Percentiles rank a stretch among this genome's conserved stretches.
Conservation (phyloP, 768 basidiomycete species). For the Hemileccinum rubropunctum region DNA sequence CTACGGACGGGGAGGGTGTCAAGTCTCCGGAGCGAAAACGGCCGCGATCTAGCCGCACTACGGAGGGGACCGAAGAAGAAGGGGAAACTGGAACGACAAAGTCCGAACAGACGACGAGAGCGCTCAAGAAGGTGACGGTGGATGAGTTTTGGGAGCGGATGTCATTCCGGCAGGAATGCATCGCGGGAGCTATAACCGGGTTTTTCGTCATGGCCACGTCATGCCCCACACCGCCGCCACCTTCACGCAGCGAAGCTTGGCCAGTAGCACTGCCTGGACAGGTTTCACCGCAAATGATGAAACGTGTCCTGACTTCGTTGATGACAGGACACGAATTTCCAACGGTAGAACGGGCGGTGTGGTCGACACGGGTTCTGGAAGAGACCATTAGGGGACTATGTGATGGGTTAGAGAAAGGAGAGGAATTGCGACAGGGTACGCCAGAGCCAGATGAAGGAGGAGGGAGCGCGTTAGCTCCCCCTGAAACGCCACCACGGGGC, state of each 20-base stretch:
- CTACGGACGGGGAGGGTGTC: conserved; percentile 54
- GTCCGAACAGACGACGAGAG: conserved; percentile 37
- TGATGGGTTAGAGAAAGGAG: conserved; percentile 39
- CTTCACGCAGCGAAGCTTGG: too few relatives aligned
- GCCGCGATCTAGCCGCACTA: conserved; percentile 31
- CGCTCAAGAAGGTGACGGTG: conserved; percentile 54
- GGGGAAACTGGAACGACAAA: conserved; percentile 16
- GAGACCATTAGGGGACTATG: conserved; percentile 67
- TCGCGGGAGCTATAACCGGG: conserved; percentile 85
- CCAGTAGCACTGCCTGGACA: conserved; percentile 37
- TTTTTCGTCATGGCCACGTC: conserved; percentile 77
- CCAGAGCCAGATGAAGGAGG: too few relatives aligned
- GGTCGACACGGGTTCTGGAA: conserved; percentile 72
- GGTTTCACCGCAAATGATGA: conserved; percentile 63
- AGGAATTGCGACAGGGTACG: too few relatives aligned
- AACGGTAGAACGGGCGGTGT: conserved; percentile 56
- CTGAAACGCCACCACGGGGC: too few relatives aligned
- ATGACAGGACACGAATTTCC: conserved; percentile 79
- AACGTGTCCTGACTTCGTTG: conserved; percentile 67
- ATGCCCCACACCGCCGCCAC: conserved; percentile 12
- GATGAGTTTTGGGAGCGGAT: conserved; percentile 98
- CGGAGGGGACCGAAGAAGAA: conserved; percentile 16
- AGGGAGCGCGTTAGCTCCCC: too few relatives aligned
- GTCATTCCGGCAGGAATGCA: conserved; percentile 94
- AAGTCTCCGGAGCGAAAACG: conserved; percentile 65